Conservation (phyloP, 2,329 filamentous ascomycete genomes). For the Cladophialophora carrionii region DNA sequence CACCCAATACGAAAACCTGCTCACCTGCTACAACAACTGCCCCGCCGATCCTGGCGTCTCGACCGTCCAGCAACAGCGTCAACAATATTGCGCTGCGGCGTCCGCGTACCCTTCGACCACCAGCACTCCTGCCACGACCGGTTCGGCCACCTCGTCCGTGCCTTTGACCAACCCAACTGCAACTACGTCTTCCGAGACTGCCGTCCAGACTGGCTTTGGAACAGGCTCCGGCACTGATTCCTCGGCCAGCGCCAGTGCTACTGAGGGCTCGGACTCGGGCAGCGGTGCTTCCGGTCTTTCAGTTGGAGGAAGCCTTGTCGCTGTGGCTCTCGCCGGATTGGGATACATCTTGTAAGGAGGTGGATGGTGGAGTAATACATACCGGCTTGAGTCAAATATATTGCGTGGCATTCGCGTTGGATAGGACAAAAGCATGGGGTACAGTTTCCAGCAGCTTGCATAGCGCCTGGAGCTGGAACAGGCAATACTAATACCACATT, state of each 20-base stretch:
- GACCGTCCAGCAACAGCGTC: slow-evolving; percentile 42
- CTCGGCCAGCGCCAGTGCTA: slow-evolving; percentile 37
- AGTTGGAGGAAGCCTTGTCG: slow-evolving; percentile 39
- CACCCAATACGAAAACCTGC: slow-evolving; percentile 56
- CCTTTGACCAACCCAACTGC: slow-evolving; percentile 10
- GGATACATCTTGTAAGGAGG: slow-evolving; percentile 22
- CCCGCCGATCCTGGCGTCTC: slow-evolving; percentile 51
- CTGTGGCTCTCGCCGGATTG: slow-evolving; percentile 36
- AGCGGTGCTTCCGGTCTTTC: slow-evolving; percentile 31
- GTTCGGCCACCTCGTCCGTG: slow-evolving; percentile 23
- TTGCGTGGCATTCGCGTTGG: neutral
- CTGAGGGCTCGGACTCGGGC: slow-evolving; percentile 31
- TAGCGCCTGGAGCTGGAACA: neutral
- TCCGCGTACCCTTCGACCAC: slow-evolving; percentile 43
- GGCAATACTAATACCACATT: slow-evolving; percentile 5
- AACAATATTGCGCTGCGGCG: slow-evolving; percentile 50
- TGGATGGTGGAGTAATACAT: neutral
- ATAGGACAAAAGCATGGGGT: neutral
- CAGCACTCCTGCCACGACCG: slow-evolving; percentile 26
- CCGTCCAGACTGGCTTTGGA: slow-evolving; percentile 26
- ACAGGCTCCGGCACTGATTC: slow-evolving; percentile 29
- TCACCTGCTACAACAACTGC: slow-evolving; percentile 68
- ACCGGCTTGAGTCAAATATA: neutral
- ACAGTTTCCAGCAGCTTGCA: neutral
- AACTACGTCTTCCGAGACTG: slow-evolving; percentile 24